These are phyloP conservation scores for Magnolia officinalis DNA, from an alignment of 164 flowering plant species.

Conservation along the genomic window DNA sequence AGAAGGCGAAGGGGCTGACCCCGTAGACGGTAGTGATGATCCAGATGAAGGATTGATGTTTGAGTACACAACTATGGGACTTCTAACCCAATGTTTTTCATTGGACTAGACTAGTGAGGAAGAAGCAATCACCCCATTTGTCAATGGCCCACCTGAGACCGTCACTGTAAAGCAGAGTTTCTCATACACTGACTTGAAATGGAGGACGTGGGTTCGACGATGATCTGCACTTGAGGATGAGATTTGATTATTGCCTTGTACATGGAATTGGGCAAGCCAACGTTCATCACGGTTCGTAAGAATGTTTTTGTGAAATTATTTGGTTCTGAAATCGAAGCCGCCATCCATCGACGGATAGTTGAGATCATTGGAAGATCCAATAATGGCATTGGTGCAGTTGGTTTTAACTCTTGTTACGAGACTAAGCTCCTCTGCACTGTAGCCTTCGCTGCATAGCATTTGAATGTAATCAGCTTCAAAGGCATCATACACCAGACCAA, in stretches of 20 bases:
- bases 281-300: slow-evolving; percentile 39
- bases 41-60: no score
- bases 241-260: slow-evolving; percentile 24
- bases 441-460: slow-evolving; percentile 29
- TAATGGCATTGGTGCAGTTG: slow-evolving; percentile 18
- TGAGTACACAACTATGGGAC: slow-evolving; percentile 45
- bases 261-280: slow-evolving; percentile 31
- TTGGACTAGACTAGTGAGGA: slow-evolving; percentile 53
- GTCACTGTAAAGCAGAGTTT: slow-evolving; percentile 32
- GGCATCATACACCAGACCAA: slow-evolving; percentile 43
- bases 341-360: slow-evolving; percentile 53
- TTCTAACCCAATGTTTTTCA: slow-evolving; percentile 29
- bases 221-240: slow-evolving; percentile 7
- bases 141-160: slow-evolving; percentile 27
- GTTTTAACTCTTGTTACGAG: slow-evolving; percentile 26
- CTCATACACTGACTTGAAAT: slow-evolving; percentile 33
- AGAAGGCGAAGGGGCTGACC: no score
- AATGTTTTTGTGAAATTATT: slow-evolving; percentile 11
- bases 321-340: background rate
- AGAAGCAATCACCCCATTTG: slow-evolving; percentile 12
- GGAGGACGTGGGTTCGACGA: slow-evolving; percentile 27
- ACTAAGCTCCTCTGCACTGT: slow-evolving; percentile 3
- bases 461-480: slow-evolving; percentile 24
- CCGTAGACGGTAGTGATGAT: no score
- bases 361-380: background rate